phyloP scores from a whole-genome alignment of 2,329 filamentous ascomycete species.

The Cordyceps javanica region DNA sequence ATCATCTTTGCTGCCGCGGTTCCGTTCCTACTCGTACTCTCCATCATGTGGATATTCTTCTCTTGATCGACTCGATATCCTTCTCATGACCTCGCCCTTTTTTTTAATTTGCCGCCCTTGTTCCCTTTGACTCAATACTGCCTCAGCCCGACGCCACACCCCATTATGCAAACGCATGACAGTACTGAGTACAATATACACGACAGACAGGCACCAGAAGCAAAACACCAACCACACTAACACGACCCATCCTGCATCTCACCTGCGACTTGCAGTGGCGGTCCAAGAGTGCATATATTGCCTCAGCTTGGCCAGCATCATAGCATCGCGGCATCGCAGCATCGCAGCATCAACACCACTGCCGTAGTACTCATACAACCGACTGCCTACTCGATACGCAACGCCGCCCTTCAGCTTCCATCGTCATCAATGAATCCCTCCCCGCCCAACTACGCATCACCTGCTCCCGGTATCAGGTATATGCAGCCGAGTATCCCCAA shows the following conservation, averaged over 20 bases:
- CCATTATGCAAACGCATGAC: background rate
- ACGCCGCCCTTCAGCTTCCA: background rate
- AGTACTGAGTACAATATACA: background rate
- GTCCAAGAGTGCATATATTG: constrained; percentile 4
- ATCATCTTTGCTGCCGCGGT: background rate
- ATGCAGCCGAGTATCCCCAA: background rate
- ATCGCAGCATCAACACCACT: no score
- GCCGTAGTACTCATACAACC: background rate
- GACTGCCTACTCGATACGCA: background rate
- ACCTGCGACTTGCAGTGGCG: constrained; percentile 5
- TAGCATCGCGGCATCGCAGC: no score
- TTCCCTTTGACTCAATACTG: background rate
- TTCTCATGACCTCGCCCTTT: background rate
- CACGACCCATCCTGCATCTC: constrained; percentile 1
- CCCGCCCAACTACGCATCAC: background rate
- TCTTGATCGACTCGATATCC: background rate
- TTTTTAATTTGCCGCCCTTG: background rate
- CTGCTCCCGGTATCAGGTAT: background rate
- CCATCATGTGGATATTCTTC: background rate
- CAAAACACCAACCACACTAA: constrained; percentile 3
- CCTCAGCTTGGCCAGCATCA: background rate
- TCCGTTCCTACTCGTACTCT: background rate
- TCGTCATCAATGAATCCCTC: background rate
- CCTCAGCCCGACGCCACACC: constrained; percentile 1
- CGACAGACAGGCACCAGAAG: background rate